phyloP scores from a whole-genome alignment of 2,329 filamentous ascomycete species.

The Aureobasidium musti region DNA sequence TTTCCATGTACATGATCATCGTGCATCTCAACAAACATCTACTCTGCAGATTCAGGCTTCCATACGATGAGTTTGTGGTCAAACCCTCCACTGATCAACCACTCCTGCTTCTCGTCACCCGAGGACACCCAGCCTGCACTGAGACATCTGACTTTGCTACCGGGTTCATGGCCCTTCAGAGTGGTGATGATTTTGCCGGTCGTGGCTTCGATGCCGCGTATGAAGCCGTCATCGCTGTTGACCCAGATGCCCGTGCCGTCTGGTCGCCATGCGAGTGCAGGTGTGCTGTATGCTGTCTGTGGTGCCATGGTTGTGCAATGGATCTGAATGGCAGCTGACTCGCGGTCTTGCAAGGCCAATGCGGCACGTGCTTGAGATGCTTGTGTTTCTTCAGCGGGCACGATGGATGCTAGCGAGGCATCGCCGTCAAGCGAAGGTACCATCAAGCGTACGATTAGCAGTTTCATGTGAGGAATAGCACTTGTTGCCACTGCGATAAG shows the following conservation, averaged over 20 bases:
- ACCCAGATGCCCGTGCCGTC: conserved; percentile 60
- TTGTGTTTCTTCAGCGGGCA: conserved; percentile 34
- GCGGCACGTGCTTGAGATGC: conserved; percentile 56
- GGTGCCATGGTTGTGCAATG: conserved; percentile 62
- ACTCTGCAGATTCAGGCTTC: conserved; percentile 39
- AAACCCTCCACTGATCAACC: conserved; percentile 64
- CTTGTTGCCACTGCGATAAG: conserved; percentile 63
- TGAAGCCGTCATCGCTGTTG: conserved; percentile 64
- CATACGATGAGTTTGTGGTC: conserved; percentile 63
- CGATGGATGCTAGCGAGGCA: conserved; percentile 32
- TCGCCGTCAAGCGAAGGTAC: conserved; percentile 10
- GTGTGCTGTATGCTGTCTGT: conserved; percentile 66
- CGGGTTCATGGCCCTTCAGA: conserved; percentile 56
- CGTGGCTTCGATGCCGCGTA: conserved; percentile 60
- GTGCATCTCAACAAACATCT: not conserved
- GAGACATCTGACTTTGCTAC: conserved; percentile 60
- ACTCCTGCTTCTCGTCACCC: conserved; percentile 48
- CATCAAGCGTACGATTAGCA: conserved; percentile 25
- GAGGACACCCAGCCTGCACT: conserved; percentile 54
- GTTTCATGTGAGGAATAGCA: conserved; percentile 58
- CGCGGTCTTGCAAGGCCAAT: conserved; percentile 56
- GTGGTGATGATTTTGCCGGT: conserved; percentile 59
- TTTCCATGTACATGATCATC: not conserved
- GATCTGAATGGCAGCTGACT: conserved; percentile 61
- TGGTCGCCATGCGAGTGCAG: conserved; percentile 62